Base-by-base conservation (phyloP, 108 stramenopile genomes). In the Conticribra guillardii region DNA sequence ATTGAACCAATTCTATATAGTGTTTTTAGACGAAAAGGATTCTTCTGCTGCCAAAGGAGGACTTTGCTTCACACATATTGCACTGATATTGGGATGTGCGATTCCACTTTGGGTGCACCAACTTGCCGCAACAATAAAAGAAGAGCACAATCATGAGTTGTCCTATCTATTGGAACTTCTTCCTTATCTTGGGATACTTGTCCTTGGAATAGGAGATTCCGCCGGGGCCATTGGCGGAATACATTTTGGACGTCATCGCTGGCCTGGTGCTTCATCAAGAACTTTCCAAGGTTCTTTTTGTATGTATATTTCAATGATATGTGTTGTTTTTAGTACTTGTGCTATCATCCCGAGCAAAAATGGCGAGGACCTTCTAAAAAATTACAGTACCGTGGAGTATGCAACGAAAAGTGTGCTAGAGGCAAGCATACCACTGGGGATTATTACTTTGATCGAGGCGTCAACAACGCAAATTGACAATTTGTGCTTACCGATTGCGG, bases 401-500 rank as follows among this genome's bases (percentile, higher is more conserved):
- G 49, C 21, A 17, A 22, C 17, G 30, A 26, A 51, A 5, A 51
- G 41, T 56, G 21, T 56, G 29, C 32, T 33, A 31, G 49, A 46
- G 27, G 72, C 29, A 50, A 27, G 29, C 60, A 16, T 70, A 0
- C 61, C 84, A 16, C 65, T 86, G 21, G 53, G 59, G 16, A 44
- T 79, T 18, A 54, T 83, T 34, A 91, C 90, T 16, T 29, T 91
- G 33, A 30, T 90, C 21, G 93, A 94, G 75, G 93, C 93, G 23
- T 85, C 74, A 45, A 94, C 90, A 28, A 71, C 28, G 1, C 90
- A 94, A 64, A 84, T 89, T 75, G 93, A 94, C 81, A 94, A 94
- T 67, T 69, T 94, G 15, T 86, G 89, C 26, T 70, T 94, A 31
- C 90, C 93, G 24, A 28, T 91, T 70, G 75, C 73, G n/a, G 93